Base-by-base conservation (phyloP, 2,329 filamentous ascomycete genomes). In the Aureobasidium sp. region DNA sequence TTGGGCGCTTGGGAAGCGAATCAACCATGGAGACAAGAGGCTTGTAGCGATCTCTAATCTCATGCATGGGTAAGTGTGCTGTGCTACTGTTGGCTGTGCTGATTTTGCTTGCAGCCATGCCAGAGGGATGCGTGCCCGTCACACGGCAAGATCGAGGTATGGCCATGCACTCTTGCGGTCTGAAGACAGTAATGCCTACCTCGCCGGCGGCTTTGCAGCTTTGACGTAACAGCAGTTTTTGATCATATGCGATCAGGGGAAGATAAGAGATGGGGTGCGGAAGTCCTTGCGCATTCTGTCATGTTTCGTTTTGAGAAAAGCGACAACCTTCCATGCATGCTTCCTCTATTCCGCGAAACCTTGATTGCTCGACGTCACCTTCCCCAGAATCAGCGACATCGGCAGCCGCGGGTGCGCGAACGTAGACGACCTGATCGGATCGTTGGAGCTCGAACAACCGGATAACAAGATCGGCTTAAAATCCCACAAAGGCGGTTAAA, bases 401-500 rank as follows among this genome's bases (percentile, higher is more conserved):
- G 51, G 51, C 36, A 42, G 13, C n/a, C 29, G 47, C 47, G 29
- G 23, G 36, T 29, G 20, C 29, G 47, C 47, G 29, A 36, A 51
- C 47, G 20, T 23, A 13, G 12, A 27, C 23, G 34, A 26, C 32
- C 32, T 34, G 36, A 41, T 42, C 36, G 51, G 51, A 55, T 55
- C 51, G 51, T 55, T 55, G 36, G 36, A 55, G 32, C 29, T 55
- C 15, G 37, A 36, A 26, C 23, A 36, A 6, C 51, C 36, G 36
- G 32, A 47, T 47, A 47, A 26, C 50, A 52, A 59, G 42, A 59
- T 59, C 55, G 53, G 37, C 41, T 37, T 41, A 2, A 29, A 37
- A 59, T 37, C 20, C 53, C 42, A 59, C 55, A 27, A 59, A 59
- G 55, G 39, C 55, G 55, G 55, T 59, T 47, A 57, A 57, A 57